A percentile compares a stretch with the other conserved stretches of the same genome.
phyloP scores from a whole-genome alignment of 768 basidiomycete genomes.

The Sarcodon sp. region DNA sequence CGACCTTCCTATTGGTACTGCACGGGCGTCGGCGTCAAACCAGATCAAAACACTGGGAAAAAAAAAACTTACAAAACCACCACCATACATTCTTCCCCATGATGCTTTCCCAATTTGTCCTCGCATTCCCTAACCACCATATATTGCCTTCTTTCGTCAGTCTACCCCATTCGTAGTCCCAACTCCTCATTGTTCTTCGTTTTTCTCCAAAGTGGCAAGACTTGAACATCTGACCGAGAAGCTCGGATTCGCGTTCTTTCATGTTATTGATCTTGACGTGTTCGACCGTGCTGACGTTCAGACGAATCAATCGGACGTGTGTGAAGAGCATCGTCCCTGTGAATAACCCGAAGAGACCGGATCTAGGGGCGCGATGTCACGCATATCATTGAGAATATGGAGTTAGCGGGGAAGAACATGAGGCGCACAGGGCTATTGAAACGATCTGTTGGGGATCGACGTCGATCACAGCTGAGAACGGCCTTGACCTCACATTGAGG shows the following conservation, averaged over 20 bases:
- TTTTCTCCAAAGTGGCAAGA: conserved; percentile 42
- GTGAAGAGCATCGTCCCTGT: conserved; percentile 38
- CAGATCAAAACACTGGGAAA: not conserved
- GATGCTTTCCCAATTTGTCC: conserved; percentile 62
- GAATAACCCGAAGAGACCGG: conserved; percentile 66
- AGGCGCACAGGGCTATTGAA: conserved; percentile 58
- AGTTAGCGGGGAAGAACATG: not conserved
- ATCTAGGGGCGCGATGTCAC: conserved; percentile 21
- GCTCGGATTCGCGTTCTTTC: conserved; percentile 46
- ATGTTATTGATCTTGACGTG: conserved; percentile 43
- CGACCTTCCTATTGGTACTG: conserved; percentile 39
- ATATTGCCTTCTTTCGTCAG: conserved; percentile 67
- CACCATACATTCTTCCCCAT: conserved; percentile 62
- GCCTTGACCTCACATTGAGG: conserved; percentile 25
- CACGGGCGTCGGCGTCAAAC: not conserved
- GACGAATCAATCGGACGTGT: conserved; percentile 48
- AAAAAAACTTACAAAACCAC: conserved; percentile 64
- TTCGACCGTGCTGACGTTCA: conserved; percentile 74
- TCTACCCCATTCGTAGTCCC: conserved; percentile 77
- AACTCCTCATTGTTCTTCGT: conserved; percentile 28
- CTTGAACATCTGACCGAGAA: conserved; percentile 35
- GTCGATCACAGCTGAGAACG: too few species aligned
- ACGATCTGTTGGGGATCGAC: conserved; percentile 62
- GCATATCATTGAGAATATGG: conserved; percentile 1
- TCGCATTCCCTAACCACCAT: conserved; percentile 66